Evolutionary conservation across 2,329 filamentous ascomycete genomes (phyloP).

Genomic region (Botrytis squamosa): DNA sequence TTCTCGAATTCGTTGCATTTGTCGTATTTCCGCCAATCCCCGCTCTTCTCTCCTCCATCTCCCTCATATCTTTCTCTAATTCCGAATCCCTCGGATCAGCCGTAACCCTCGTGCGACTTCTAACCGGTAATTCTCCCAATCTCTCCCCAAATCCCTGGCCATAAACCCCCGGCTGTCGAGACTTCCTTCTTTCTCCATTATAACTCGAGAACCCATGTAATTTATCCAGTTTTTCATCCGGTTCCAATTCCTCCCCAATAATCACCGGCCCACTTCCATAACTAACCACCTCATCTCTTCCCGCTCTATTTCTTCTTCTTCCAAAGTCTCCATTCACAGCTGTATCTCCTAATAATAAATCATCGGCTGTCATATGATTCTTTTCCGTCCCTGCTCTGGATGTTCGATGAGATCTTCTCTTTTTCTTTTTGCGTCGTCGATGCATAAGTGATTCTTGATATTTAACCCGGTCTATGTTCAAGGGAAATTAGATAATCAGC

Average conservation of each 20-base stretch:
- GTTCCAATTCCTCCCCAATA: conserved; percentile 10
- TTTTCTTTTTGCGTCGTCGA: conserved; percentile 18
- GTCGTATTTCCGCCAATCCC: conserved; percentile 8
- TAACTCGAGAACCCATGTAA: conserved; percentile 1
- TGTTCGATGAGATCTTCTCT: conserved; percentile 19
- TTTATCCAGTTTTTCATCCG: conserved; percentile 13
- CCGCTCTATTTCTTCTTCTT: background rate
- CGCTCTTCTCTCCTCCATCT: conserved; percentile 16
- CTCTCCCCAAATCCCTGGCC: background rate
- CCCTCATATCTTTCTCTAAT: conserved; percentile 10
- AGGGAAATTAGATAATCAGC: conserved; percentile 9
- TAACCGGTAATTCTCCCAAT: background rate
- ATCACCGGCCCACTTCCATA: conserved; percentile 12
- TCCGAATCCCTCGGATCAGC: conserved; percentile 2
- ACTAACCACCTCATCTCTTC: conserved; percentile 20
- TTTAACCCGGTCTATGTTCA: background rate
- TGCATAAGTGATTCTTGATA: conserved; percentile 14
- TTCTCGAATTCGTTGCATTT: conserved; percentile 6
- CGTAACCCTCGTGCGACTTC: background rate
- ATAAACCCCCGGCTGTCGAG: background rate
- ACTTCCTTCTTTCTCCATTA: conserved; percentile 13
- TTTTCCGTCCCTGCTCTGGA: conserved; percentile 11
- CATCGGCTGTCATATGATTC: conserved; percentile 14
- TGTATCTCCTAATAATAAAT: conserved; percentile 15
- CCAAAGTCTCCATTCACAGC: conserved; percentile 10